These are phyloP conservation scores for Sporothrix luriei DNA, from an alignment of 2,329 filamentous ascomycete species.

Conservation along the genomic window DNA sequence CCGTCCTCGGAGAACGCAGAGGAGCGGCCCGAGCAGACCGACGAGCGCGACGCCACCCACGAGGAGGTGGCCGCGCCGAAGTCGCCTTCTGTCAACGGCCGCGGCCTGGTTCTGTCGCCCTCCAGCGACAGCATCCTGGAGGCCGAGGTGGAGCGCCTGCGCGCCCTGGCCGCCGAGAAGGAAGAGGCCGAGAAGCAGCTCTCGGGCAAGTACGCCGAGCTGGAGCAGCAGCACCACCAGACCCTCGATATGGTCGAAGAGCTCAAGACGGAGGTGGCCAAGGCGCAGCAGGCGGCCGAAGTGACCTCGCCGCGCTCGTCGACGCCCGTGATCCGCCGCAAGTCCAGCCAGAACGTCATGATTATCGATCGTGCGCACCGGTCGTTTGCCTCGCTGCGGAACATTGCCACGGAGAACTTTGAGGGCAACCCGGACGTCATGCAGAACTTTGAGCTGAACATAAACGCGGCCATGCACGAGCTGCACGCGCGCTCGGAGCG, in stretches of 20 bases:
- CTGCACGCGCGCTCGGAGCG: slow-evolving; percentile 83
- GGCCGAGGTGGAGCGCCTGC: slow-evolving; percentile 72
- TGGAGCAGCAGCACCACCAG: slow-evolving; percentile 79
- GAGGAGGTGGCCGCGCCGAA: background rate
- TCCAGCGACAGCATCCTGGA: slow-evolving; percentile 43
- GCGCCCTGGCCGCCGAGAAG: slow-evolving; percentile 71
- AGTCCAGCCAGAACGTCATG: slow-evolving; percentile 87
- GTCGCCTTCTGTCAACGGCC: slow-evolving; percentile 8
- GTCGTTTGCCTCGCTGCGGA: slow-evolving; percentile 85
- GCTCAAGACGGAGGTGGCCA: slow-evolving; percentile 82
- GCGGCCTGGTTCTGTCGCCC: slow-evolving; percentile 16
- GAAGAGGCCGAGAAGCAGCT: slow-evolving; percentile 74
- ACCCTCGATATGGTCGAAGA: slow-evolving; percentile 86
- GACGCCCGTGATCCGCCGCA: slow-evolving; percentile 84
- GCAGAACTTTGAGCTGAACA: slow-evolving; percentile 89
- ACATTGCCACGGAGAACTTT: slow-evolving; percentile 84
- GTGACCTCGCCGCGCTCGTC: slow-evolving; percentile 63
- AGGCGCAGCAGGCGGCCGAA: slow-evolving; percentile 65
- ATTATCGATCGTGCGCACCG: slow-evolving; percentile 88
- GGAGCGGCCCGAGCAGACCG: slow-evolving; percentile 1
- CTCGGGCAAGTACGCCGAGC: slow-evolving; percentile 75
- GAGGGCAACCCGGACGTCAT: slow-evolving; percentile 78
- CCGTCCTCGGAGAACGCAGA: background rate
- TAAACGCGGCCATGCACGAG: slow-evolving; percentile 91
- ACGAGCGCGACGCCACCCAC: slow-evolving; percentile 8